A percentile compares a stretch with the other conserved stretches of the same genome.
phyloP scores from a whole-genome alignment of 1,139 yeast genomes.

The Arxiozyma bovina region DNA sequence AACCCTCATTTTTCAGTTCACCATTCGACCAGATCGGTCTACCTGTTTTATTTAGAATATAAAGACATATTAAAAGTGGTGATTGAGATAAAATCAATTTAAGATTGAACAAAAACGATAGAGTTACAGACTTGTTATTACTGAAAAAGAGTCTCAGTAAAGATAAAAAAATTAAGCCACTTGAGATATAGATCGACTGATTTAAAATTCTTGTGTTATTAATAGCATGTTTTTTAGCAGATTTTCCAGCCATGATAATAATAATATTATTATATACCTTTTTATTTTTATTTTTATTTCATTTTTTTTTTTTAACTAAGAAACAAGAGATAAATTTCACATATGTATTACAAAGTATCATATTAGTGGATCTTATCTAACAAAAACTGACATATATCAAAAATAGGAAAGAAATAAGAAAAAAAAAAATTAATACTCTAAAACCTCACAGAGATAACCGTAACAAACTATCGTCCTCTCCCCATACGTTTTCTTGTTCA shows the following conservation, averaged over 20 bases:
- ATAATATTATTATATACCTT: no score
- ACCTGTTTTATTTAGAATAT: constrained; percentile 24
- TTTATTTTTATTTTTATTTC: no score
- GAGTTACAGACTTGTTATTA: background rate
- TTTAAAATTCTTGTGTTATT: constrained; percentile 6
- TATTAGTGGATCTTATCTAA: no score
- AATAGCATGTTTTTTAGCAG: constrained; percentile 15
- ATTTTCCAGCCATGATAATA: constrained; percentile 15
- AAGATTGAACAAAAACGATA: constrained; percentile 2
- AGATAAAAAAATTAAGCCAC: constrained; percentile 14
- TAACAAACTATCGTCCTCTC: no score
- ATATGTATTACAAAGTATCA: no score
- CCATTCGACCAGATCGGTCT: constrained; percentile 21
- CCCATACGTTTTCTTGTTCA: no score
- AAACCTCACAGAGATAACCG: no score
- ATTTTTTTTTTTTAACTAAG: no score
- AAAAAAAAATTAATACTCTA: no score
- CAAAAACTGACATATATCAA: no score
- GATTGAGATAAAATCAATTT: constrained; percentile 16
- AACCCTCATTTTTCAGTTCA: constrained; percentile 11
- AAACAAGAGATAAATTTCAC: no score
- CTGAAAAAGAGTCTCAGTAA: constrained; percentile 12
- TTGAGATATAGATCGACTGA: constrained; percentile 5
- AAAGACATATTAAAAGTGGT: constrained; percentile 22
- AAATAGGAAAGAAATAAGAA: no score